Conservation (phyloP, 2,329 filamentous ascomycete species). For the Botrytis squamosa region DNA sequence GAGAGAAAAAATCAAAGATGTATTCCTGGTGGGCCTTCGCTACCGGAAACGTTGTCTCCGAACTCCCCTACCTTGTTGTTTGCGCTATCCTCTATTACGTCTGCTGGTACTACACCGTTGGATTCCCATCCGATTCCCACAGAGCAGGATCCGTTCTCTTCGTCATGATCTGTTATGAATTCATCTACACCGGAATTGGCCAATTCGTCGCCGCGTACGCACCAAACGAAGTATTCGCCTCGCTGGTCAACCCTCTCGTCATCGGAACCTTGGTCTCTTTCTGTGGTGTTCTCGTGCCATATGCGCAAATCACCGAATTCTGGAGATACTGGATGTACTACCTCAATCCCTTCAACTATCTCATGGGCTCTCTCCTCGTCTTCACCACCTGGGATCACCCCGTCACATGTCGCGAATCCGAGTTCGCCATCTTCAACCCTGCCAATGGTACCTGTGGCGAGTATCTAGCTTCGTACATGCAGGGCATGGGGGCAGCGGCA, state of each 20-base stretch:
- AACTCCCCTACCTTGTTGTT: conserved; percentile 47
- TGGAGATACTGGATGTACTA: conserved; percentile 57
- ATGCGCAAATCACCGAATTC: conserved; percentile 63
- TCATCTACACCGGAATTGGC: conserved; percentile 57
- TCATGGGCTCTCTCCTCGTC: conserved; percentile 55
- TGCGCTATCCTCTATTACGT: conserved; percentile 47
- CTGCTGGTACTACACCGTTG: conserved; percentile 60
- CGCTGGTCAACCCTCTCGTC: conserved; percentile 56
- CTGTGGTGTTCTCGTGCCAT: conserved; percentile 73
- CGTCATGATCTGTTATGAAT: conserved; percentile 44
- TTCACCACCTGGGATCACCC: conserved; percentile 50
- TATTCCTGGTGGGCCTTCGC: conserved; percentile 61
- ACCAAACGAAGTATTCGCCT: conserved; percentile 59
- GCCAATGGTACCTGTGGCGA: conserved; percentile 55
- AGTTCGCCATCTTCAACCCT: conserved; percentile 48
- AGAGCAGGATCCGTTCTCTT: conserved; percentile 54
- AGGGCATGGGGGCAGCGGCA: conserved; percentile 46
- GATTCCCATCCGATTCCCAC: conserved; percentile 46
- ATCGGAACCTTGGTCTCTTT: conserved; percentile 64
- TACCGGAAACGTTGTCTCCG: conserved; percentile 50
- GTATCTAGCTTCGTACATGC: conserved; percentile 56
- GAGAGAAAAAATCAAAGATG: conserved; percentile 61
- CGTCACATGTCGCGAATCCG: conserved; percentile 48
- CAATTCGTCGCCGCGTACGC: conserved; percentile 64
- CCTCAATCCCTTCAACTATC: conserved; percentile 60